phyloP scores from a whole-genome alignment of 23 red algal species.

The Gracilaria gracilis region DNA sequence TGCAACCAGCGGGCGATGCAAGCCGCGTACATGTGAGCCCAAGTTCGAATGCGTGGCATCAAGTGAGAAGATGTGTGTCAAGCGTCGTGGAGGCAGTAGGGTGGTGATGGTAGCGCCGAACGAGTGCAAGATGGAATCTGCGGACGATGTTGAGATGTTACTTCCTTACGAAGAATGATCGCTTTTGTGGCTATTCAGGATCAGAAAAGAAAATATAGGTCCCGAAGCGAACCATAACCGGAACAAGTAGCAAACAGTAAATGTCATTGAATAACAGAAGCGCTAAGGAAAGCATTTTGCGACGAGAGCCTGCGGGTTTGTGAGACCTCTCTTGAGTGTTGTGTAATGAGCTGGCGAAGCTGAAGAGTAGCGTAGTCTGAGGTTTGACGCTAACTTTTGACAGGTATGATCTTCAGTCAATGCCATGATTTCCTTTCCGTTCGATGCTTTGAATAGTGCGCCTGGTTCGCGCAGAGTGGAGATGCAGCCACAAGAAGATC shows the following conservation, averaged over 20 bases:
- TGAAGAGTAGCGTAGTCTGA: too few species aligned
- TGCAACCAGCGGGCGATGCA: not conserved
- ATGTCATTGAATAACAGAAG: not conserved
- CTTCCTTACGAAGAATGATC: slow-evolving; percentile 10
- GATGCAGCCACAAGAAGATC: too few species aligned
- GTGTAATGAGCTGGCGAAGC: too few species aligned
- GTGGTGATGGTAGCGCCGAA: slow-evolving; percentile 20
- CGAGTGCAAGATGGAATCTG: slow-evolving; percentile 1
- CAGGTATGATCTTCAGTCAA: too few species aligned
- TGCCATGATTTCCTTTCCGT: too few species aligned
- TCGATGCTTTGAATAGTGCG: too few species aligned
- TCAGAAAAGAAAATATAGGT: too few species aligned
- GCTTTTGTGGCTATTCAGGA: too few species aligned
- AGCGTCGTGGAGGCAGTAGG: not conserved
- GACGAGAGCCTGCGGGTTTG: not conserved
- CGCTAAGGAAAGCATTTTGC: too few species aligned
- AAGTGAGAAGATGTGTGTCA: not conserved
- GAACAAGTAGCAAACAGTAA: not conserved
- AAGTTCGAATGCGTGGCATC: slow-evolving; percentile 23
- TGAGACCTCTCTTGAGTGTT: too few species aligned
- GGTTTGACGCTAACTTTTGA: too few species aligned
- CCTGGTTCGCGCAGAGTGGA: too few species aligned
- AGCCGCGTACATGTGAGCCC: slow-evolving; percentile 4
- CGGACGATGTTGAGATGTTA: slow-evolving; percentile 14
- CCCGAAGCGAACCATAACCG: not conserved